Base-by-base conservation (phyloP, 2,329 filamentous ascomycete genomes). In the Microcyclosporella mali region DNA sequence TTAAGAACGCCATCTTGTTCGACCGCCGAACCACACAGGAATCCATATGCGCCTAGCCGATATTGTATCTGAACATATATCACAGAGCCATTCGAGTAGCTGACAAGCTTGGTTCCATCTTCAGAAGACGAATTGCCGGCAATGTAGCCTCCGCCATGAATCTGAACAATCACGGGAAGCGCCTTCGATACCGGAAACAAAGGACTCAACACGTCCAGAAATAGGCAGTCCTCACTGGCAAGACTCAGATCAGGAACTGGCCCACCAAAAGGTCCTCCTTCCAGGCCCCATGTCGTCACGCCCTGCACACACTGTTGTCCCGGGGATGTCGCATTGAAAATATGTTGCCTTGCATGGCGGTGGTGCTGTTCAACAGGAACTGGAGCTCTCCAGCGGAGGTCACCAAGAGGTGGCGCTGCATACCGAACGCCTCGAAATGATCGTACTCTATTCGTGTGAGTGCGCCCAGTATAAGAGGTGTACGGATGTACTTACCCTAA, bases 171-270 rank as follows among this genome's bases (percentile, higher is more conserved):
- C 3, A 68, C 57, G 38, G 62, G 51, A 18, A 67, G 46, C 9
- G 46, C 45, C 3, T 41, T 37, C 14, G 32, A 45, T 6, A 32
- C 35, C 18, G 67, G 65, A 32, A 64, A 56, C 4, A 51, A 52
- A 3, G 67, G 67, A 6, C 61, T 62, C 41, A 62, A 63, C 3
- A 69, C 62, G 40, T 70, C 67, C 30, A 69, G 45, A 29, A 65
- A 62, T 36, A 70, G 43, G 47, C 67, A 70, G 48, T 70, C 66
- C 45, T 70, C 56, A 25, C 35, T 37, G 8, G 12, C 12, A n/a
- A n/a, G 16, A 17, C 35, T 3, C n/a, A 10, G 18, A 12, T 11
- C 16, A 17, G 6, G 15, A 16, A 35, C 12, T 35, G 11, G 14
- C 19, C 33, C n/a, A 11, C 19, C 14, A 16, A 35, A 6, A n/a